These are phyloP conservation scores for Collybia sp. DNA, from an alignment of 768 basidiomycete species.

Conservation along the genomic window DNA sequence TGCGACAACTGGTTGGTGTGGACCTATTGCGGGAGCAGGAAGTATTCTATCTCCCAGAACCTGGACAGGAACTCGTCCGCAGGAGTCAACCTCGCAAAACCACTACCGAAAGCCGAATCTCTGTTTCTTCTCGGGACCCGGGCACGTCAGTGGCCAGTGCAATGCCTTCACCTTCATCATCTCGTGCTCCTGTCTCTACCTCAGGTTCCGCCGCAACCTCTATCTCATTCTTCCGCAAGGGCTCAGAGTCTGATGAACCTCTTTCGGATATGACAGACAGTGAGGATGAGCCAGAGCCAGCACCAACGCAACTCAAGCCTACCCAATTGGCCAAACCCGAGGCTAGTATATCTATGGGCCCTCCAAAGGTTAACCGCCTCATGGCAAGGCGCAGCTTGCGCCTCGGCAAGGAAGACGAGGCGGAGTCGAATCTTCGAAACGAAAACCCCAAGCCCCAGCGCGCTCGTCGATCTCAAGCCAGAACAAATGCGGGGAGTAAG, in stretches of 20 bases:
- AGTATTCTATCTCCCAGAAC: slow-evolving; percentile 55
- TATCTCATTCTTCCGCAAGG: slow-evolving; percentile 6
- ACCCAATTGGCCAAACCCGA: slow-evolving; percentile 17
- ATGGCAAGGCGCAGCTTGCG: neutral
- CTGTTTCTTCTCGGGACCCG: slow-evolving; percentile 6
- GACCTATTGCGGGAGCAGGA: slow-evolving; percentile 63
- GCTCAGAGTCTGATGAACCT: slow-evolving; percentile 11
- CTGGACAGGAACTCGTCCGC: slow-evolving; percentile 36
- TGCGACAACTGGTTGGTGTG: slow-evolving; percentile 60
- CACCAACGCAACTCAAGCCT: slow-evolving; percentile 7
- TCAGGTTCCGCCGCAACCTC: slow-evolving; percentile 26
- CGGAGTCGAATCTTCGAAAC: too few species aligned
- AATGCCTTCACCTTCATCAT: slow-evolving; percentile 16
- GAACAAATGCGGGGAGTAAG: too few species aligned
- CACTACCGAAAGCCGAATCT: slow-evolving; percentile 7
- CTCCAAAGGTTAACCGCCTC: slow-evolving; percentile 1
- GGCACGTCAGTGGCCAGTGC: slow-evolving; percentile 15
- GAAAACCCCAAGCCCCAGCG: too few species aligned
- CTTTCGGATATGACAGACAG: slow-evolving; percentile 15
- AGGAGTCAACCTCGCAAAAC: slow-evolving; percentile 15
- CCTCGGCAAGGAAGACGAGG: too few species aligned
- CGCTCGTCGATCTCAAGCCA: too few species aligned
- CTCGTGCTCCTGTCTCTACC: slow-evolving; percentile 18
- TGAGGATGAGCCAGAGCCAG: slow-evolving; percentile 21
- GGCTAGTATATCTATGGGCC: slow-evolving; percentile 4